phyloP scores from a whole-genome alignment of 1,284 basidiomycete genomes.

The Heliocybe sulcata region DNA sequence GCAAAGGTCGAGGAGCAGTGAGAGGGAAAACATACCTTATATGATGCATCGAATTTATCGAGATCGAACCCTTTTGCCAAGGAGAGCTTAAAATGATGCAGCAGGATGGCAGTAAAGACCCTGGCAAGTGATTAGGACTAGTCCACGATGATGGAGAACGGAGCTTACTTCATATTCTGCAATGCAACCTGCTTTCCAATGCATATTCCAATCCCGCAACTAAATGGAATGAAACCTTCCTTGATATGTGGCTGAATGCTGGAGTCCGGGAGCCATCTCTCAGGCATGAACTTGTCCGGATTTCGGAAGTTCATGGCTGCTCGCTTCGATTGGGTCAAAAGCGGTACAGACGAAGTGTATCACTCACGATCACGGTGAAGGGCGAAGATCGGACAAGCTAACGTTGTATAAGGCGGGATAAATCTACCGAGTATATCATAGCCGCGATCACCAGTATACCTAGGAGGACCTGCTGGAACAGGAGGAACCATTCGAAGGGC shows the following conservation, averaged over 20 bases:
- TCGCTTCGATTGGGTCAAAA: background rate
- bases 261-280: background rate
- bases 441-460: slow-evolving; percentile 9
- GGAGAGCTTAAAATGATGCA: background rate
- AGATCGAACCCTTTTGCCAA: background rate
- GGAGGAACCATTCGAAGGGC: slow-evolving; percentile 5
- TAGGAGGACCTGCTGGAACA: slow-evolving; percentile 9
- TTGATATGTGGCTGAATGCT: background rate
- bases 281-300: background rate
- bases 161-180: background rate
- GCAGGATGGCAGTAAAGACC: background rate
- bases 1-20: background rate
- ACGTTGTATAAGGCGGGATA: slow-evolving; percentile 10
- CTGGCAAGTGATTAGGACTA: background rate
- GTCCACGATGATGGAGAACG: background rate
- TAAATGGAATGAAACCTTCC: background rate
- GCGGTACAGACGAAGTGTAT: background rate
- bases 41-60: background rate
- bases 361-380: slow-evolving; percentile 14
- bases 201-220: background rate
- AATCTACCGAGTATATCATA: slow-evolving; percentile 7
- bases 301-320: background rate
- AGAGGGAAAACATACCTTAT: background rate
- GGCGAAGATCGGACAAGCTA: slow-evolving; percentile 11
- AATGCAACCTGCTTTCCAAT: background rate